Base-by-base conservation (phyloP, 2,329 filamentous ascomycete species). In the Penicillium sp. region DNA sequence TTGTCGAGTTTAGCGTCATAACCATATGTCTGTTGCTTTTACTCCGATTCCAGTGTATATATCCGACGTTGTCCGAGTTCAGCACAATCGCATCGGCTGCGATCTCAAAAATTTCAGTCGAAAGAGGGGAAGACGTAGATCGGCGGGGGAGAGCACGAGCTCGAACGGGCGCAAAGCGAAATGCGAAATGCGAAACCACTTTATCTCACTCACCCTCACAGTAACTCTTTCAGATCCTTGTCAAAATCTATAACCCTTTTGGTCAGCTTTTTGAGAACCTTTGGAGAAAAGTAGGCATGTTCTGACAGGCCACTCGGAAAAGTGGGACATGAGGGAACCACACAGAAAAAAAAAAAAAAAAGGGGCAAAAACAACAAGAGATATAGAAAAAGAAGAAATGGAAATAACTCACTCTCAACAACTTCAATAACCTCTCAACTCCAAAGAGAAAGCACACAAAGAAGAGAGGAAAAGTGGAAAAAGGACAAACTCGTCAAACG, bases 151-250 rank as follows among this genome's bases (percentile, higher is more conserved):
- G 19, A 38, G 43, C 21, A 43, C 35, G 37, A 51, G 43, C 45
- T 51, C 31, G 31, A 51, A 42, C 24, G 35, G 32, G 32, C 35
- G 38, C 41, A 40, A 49, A 13, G 13, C 48, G 6, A 38, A 24
- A 35, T 29, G 13, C 13, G 13, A 26, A 26, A 26, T 26, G 8
- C 9, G 22, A 24, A 24, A 24, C n/a, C 26, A 33, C 12, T 35
- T 32, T 32, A 22, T 33, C 47, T 35, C 45, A 66, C 64, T 65
- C 60, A 65, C 64, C 33, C 61, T 64, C 61, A 56, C 53, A 54
- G 49, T 49, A 55, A 56, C 53, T 51, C 54, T 51, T 60, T 60
- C 58, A 49, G 49, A 55, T 54, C 55, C 58, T 55, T 53, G 43
- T 58, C 51, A 47, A 61, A 53, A 24, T 56, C 60, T 63, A 50